Evolutionary conservation across 2,329 filamentous ascomycete genomes (phyloP).

Genomic region (Grosmannia clavigera): DNA sequence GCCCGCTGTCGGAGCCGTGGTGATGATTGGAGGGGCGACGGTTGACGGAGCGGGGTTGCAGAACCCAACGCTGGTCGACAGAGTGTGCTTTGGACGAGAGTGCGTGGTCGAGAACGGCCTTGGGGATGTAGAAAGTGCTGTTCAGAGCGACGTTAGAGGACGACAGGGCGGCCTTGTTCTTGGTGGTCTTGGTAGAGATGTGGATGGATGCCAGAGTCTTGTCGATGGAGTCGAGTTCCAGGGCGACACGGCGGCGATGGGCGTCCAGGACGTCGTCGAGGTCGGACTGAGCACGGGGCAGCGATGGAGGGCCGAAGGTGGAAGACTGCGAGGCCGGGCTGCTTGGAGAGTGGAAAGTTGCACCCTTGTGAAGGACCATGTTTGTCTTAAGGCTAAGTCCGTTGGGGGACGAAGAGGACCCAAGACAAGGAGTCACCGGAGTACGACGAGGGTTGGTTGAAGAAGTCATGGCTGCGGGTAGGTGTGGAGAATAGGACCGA

Average conservation of each 20-base stretch:
- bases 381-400: slow-evolving; percentile 39
- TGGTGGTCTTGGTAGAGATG: slow-evolving; percentile 16
- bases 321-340: slow-evolving; percentile 22
- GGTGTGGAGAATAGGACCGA: not conserved
- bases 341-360: slow-evolving; percentile 49
- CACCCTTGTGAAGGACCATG: slow-evolving; percentile 55
- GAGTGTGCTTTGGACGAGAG: slow-evolving; percentile 31
- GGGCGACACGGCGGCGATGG: slow-evolving; percentile 54
- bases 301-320: slow-evolving; percentile 34
- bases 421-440: slow-evolving; percentile 33
- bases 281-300: slow-evolving; percentile 56
- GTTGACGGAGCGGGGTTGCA: slow-evolving; percentile 34
- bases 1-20: slow-evolving; percentile 74
- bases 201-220: slow-evolving; percentile 33
- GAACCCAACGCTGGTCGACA: slow-evolving; percentile 31
- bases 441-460: slow-evolving; percentile 25
- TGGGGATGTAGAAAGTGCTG: slow-evolving; percentile 29
- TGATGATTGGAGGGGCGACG: slow-evolving; percentile 43
- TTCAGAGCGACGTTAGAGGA: slow-evolving; percentile 26
- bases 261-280: slow-evolving; percentile 62
- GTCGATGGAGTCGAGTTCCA: slow-evolving; percentile 52
- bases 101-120: slow-evolving; percentile 44
- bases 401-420: slow-evolving; percentile 24
- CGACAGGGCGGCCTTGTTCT: slow-evolving; percentile 18
- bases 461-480: slow-evolving; percentile 9